phyloP scores from a whole-genome alignment of 257 asterid genomes.

The Scutellaria baicalensis region DNA sequence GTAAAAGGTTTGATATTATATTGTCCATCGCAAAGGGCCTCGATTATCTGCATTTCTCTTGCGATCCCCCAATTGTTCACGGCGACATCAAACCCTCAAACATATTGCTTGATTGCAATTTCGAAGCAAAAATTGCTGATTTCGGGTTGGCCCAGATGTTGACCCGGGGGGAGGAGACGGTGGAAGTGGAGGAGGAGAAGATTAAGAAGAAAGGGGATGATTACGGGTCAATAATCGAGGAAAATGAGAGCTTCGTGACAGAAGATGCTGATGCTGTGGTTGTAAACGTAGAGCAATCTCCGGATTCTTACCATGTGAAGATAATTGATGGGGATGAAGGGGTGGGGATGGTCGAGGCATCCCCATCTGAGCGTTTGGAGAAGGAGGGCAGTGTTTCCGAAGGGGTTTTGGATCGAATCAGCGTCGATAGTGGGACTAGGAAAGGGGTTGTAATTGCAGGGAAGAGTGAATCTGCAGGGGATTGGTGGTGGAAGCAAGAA shows the following conservation, averaged over 20 bases:
- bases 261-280: constrained; percentile 65
- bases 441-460: constrained; percentile 39
- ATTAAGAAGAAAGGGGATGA: constrained; percentile 42
- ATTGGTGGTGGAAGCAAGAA: constrained; percentile 98
- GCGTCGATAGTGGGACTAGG: constrained; percentile 56
- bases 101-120: constrained; percentile 61
- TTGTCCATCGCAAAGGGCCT: constrained; percentile 59
- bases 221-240: constrained; percentile 52
- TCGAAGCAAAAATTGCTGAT: constrained; percentile 82
- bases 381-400: constrained; percentile 53
- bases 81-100: constrained; percentile 91
- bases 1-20: constrained; percentile 56
- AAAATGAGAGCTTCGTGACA: constrained; percentile 40
- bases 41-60: constrained; percentile 56
- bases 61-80: constrained; percentile 79
- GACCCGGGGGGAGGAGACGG: constrained; percentile 35
- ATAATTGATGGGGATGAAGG: constrained; percentile 37
- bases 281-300: constrained; percentile 58
- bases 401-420: constrained; percentile 46
- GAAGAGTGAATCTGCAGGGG: constrained; percentile 54
- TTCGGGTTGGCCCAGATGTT: constrained; percentile 80
- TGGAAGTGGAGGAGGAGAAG: constrained; percentile 26
- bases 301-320: constrained; percentile 43
- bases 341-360: constrained; percentile 19
- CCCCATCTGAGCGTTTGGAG: constrained; percentile 49